Evolutionary conservation across 192 early-diverging fungal species (phyloP).

Genomic region (Coemansia sp.): DNA sequence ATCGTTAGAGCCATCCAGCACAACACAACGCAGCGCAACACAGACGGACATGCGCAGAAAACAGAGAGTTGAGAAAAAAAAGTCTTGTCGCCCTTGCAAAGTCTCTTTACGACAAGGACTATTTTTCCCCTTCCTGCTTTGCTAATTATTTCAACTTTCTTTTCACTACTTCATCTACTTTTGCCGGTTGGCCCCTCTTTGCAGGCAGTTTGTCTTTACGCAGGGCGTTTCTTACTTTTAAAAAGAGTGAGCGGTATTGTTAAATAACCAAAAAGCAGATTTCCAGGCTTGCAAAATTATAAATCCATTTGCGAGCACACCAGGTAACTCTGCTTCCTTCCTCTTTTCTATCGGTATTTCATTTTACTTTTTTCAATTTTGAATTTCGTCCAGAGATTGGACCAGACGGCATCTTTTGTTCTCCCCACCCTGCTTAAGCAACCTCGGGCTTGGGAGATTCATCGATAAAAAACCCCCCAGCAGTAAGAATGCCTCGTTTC

Average conservation of each 20-base stretch:
- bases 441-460: background rate
- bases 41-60: background rate
- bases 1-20: no score
- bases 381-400: background rate
- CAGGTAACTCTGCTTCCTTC: background rate
- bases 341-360: background rate
- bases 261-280: background rate
- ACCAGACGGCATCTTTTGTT: background rate
- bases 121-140: background rate
- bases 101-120: slow-evolving; percentile 4
- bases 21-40: no score
- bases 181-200: background rate
- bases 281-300: background rate
- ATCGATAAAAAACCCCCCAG: background rate
- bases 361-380: background rate
- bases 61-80: background rate
- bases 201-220: slow-evolving; percentile 4
- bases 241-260: background rate
- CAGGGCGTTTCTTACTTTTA: background rate
- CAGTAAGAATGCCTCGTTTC: slow-evolving; percentile 80
- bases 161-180: slow-evolving; percentile 2
- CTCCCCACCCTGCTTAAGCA: background rate
- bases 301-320: background rate
- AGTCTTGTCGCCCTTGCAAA: background rate
- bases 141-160: background rate